Conservation (phyloP, 192 early-diverging fungal species). For the Gamsiella multidivaricata region DNA sequence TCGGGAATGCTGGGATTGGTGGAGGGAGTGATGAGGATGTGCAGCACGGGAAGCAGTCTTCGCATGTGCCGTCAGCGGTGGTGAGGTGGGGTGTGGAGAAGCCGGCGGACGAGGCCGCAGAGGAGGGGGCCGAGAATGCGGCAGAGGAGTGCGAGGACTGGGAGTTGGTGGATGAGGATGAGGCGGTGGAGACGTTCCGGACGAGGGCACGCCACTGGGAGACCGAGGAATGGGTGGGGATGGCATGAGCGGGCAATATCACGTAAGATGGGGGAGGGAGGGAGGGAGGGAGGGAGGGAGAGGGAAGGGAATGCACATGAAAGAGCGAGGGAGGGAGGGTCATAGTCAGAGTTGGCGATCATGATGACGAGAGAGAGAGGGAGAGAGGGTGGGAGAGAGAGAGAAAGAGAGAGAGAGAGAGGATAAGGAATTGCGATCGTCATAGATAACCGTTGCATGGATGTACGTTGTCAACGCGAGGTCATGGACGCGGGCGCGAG, state of each 20-base stretch:
- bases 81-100: not conserved
- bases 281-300: not conserved
- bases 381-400: no score
- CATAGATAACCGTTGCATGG: no score
- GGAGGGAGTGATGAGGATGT: not conserved
- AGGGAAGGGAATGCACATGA: not conserved
- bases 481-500: no score
- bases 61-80: not conserved
- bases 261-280: not conserved
- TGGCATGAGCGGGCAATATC: not conserved
- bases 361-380: not conserved
- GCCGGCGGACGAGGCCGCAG: not conserved
- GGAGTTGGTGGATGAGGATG: slow-evolving; percentile 12
- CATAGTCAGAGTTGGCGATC: no score
- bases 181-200: slow-evolving; percentile 39
- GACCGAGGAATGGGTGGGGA: not conserved
- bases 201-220: no score
- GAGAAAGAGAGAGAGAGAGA: no score
- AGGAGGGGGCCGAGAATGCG: not conserved
- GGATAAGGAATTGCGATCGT: no score
- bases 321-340: no score
- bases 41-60: not conserved
- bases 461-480: no score
- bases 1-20: slow-evolving; percentile 7
- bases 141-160: slow-evolving; percentile 6